Percentiles rank a stretch among this genome's conserved stretches.
Evolutionary conservation across 306 rosid species (phyloP).

Genomic region (Trichosanthes cucumerina): DNA sequence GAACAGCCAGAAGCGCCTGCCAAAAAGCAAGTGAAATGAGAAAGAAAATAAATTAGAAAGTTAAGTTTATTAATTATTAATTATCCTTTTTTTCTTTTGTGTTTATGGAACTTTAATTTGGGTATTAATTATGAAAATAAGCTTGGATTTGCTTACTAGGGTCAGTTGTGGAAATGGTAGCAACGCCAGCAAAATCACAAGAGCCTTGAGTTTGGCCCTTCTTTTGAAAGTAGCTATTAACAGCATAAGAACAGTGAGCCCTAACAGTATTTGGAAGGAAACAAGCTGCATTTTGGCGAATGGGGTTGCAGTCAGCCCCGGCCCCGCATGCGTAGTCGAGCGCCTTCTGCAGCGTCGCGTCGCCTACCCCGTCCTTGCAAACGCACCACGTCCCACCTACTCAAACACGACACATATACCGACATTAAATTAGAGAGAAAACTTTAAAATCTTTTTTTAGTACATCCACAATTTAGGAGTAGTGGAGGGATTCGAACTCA

Average conservation of each 20-base stretch:
- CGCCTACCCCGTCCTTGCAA: constrained; percentile 49
- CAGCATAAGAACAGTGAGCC: constrained; percentile 70
- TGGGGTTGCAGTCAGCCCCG: constrained; percentile 69
- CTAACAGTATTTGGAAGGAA: constrained; percentile 49
- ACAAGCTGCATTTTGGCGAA: constrained; percentile 37
- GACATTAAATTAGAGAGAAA: neutral
- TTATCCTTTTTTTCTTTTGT: neutral
- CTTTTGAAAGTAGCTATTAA: constrained; percentile 59
- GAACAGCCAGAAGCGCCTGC: constrained; percentile 58
- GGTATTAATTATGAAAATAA: neutral
- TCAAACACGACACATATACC: neutral
- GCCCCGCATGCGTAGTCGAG: constrained; percentile 86
- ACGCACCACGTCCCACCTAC: constrained; percentile 63
- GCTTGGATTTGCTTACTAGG: constrained; percentile 34
- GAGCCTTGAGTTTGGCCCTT: constrained; percentile 51
- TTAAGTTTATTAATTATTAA: too few relatives aligned
- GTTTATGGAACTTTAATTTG: neutral
- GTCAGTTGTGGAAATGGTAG: constrained; percentile 40
- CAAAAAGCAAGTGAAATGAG: neutral
- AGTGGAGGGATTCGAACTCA: too few relatives aligned
- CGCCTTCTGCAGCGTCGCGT: constrained; percentile 43
- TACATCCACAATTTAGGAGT: too few relatives aligned
- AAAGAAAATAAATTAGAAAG: too few relatives aligned
- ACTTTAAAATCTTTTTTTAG: neutral
- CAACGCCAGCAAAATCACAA: constrained; percentile 62